A percentile compares a stretch with the other conserved stretches of the same genome.
Evolutionary conservation across 768 basidiomycete species (phyloP).

Genomic region (Postia placenta): DNA sequence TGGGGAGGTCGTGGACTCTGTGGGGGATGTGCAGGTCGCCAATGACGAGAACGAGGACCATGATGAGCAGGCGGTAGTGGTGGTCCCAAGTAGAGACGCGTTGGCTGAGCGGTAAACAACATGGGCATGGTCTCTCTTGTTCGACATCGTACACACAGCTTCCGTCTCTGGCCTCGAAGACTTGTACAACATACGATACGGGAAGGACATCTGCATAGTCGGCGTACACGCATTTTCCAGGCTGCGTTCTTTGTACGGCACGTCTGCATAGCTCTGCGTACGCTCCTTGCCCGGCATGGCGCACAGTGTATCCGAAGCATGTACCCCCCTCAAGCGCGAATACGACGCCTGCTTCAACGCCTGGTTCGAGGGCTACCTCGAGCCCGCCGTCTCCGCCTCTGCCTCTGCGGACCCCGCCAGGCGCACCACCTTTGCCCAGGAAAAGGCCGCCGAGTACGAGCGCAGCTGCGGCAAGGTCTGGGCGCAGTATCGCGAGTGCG

Average conservation of each 20-base stretch:
- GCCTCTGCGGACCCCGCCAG: conserved; percentile 37
- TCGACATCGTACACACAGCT: neutral
- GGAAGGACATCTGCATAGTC: neutral
- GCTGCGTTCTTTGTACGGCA: neutral
- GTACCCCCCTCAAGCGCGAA: conserved; percentile 82
- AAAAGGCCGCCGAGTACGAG: conserved; percentile 87
- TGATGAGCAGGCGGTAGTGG: conserved; percentile 29
- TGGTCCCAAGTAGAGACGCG: neutral
- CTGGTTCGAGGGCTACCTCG: conserved; percentile 96
- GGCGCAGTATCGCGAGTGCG: conserved; percentile 72
- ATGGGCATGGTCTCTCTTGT: too few relatives aligned
- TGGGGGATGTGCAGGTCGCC: conserved; percentile 92
- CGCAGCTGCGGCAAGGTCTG: conserved; percentile 79
- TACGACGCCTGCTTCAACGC: conserved; percentile 96
- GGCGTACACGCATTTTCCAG: neutral
- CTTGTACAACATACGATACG: neutral
- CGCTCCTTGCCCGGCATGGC: conserved; percentile 43
- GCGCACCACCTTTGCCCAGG: conserved; percentile 56
- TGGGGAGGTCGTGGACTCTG: conserved; percentile 81
- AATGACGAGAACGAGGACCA: conserved; percentile 94
- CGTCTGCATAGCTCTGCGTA: too few relatives aligned
- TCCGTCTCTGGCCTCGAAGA: neutral
- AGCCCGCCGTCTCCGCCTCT: conserved; percentile 61
- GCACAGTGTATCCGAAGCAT: conserved; percentile 73
- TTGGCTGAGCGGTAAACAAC: too few relatives aligned